A percentile compares a stretch with the other conserved stretches of the same genome.
phyloP scores from a whole-genome alignment of 352 stramenopile species.

The Globisporangium megalacanthum region DNA sequence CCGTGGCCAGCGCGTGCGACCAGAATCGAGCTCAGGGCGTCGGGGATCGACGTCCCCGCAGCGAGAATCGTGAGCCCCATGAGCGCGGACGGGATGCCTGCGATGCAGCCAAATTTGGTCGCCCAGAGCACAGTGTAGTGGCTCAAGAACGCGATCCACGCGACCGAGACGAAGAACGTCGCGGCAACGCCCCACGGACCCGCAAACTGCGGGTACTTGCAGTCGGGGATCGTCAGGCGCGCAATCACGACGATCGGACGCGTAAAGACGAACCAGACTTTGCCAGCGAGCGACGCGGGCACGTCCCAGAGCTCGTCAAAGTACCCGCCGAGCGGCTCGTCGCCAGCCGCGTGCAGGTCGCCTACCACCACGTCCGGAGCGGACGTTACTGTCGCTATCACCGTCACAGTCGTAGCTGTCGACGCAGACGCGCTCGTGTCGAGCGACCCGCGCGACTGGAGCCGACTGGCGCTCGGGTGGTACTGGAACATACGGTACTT shows the following conservation, averaged over 20 bases:
- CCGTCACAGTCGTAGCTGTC: background rate
- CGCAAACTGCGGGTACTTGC: conserved; percentile 52
- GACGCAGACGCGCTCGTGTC: background rate
- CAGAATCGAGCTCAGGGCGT: conserved; percentile 73
- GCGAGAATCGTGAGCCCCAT: conserved; percentile 83
- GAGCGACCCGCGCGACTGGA: conserved; percentile 9
- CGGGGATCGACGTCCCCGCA: conserved; percentile 64
- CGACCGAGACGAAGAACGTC: conserved; percentile 63
- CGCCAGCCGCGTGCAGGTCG: conserved; percentile 1
- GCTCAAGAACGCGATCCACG: conserved; percentile 71
- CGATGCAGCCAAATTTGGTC: conserved; percentile 60
- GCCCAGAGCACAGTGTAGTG: conserved; percentile 61
- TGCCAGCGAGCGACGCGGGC: conserved; percentile 31
- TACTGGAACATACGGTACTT: conserved; percentile 74
- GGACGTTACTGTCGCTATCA: background rate
- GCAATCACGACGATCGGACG: conserved; percentile 61
- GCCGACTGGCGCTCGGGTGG: conserved; percentile 25
- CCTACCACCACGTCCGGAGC: background rate
- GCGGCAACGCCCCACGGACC: conserved; percentile 32
- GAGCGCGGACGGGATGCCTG: conserved; percentile 58
- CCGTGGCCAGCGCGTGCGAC: conserved; percentile 75
- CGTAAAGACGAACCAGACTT: conserved; percentile 58
- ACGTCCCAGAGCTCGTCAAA: conserved; percentile 54
- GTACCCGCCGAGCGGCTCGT: conserved; percentile 40
- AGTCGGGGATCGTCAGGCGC: conserved; percentile 71